A percentile compares a stretch with the other conserved stretches of the same genome.
Conservation (phyloP, 768 basidiomycete genomes). For the Pseudohyphozyma bogoriensis region DNA sequence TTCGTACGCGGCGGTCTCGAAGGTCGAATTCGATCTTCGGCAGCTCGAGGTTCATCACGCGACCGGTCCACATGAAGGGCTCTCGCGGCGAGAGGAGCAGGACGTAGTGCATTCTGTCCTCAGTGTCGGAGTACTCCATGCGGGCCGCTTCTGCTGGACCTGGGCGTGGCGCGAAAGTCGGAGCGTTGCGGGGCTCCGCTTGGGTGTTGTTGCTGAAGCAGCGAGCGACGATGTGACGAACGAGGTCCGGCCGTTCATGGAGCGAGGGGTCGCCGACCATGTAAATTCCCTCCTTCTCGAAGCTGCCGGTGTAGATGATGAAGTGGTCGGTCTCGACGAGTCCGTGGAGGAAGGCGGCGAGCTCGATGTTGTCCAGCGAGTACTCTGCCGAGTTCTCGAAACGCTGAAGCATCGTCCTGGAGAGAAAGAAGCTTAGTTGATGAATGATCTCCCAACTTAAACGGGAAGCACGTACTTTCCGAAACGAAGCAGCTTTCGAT, state of each 20-base stretch:
- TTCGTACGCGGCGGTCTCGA: constrained; percentile 76
- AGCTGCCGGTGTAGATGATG: constrained; percentile 77
- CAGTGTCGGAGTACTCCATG: constrained; percentile 29
- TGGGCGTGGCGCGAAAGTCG: constrained; percentile 34
- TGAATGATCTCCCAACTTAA: no score
- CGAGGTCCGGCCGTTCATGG: constrained; percentile 61
- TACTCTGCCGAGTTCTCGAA: constrained; percentile 94
- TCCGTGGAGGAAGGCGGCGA: constrained; percentile 67
- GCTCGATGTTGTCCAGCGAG: constrained; percentile 57
- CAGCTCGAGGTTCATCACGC: constrained; percentile 65
- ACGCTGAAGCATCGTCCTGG: constrained; percentile 52
- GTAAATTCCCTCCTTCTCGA: constrained; percentile 85
- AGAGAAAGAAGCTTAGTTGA: constrained; percentile 45
- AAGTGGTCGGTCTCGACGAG: constrained; percentile 80
- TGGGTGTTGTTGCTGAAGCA: constrained; percentile 52
- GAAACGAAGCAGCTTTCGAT: constrained; percentile 88
- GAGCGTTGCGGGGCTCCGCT: constrained; percentile 14
- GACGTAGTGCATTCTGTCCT: constrained; percentile 50
- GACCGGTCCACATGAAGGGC: constrained; percentile 84
- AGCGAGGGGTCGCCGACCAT: constrained; percentile 71
- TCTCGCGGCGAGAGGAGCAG: constrained; percentile 74
- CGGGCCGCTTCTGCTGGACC: constrained; percentile 33
- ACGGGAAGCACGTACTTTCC: constrained; percentile 44
- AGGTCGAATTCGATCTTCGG: constrained; percentile 69
- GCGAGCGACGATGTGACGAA: constrained; percentile 68